Evolutionary conservation across 768 basidiomycete genomes (phyloP).

Genomic region (Naematelia aurantialba): DNA sequence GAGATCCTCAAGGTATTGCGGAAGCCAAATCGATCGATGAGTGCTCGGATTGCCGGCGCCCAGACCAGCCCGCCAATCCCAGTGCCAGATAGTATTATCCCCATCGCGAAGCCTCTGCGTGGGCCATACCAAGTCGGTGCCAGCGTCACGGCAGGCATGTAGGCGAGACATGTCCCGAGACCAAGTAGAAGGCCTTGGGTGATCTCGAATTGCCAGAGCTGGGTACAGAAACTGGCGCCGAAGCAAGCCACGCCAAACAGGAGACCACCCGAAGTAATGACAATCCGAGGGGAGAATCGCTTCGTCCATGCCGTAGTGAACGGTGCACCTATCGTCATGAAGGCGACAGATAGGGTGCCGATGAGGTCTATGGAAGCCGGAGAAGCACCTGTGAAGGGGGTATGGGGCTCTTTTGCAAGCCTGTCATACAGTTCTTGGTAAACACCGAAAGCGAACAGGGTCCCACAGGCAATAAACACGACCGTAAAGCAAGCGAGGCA

Average conservation of each 20-base stretch:
- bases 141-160: constrained; percentile 27
- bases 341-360: constrained; percentile 5
- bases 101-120: constrained; percentile 31
- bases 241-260: constrained; percentile 3
- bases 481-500: constrained; percentile 8
- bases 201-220: constrained; percentile 15
- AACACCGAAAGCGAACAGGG: constrained; percentile 14
- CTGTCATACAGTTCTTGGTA: constrained; percentile 17
- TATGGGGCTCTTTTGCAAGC: constrained; percentile 4
- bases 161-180: constrained; percentile 26
- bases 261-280: not conserved
- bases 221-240: not conserved
- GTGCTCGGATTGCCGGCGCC: constrained; percentile 18
- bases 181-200: constrained; percentile 17
- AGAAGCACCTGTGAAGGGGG: constrained; percentile 9
- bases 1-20: constrained; percentile 20
- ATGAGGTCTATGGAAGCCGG: constrained; percentile 13
- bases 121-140: constrained; percentile 31
- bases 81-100: constrained; percentile 39
- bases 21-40: constrained; percentile 16
- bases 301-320: constrained; percentile 11
- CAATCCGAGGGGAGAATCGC: constrained; percentile 7
- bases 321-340: constrained; percentile 14
- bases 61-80: constrained; percentile 37
- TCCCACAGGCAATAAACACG: constrained; percentile 12